Evolutionary conservation across 306 rosid species (phyloP), one percentile per base, ranked within the genome.

Genomic region (Betula pendula): DNA sequence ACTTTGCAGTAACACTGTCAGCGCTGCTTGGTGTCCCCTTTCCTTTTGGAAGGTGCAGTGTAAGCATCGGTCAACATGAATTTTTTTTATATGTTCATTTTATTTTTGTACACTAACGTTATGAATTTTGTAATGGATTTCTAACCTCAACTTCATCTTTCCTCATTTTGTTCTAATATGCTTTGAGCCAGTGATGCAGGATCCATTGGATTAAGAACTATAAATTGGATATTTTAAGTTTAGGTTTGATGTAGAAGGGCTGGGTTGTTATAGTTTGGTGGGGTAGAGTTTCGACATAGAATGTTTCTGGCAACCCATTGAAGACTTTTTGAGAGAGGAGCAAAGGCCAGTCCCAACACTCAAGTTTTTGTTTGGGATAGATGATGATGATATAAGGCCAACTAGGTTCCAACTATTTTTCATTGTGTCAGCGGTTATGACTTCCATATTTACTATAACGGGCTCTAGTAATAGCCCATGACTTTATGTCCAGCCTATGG

Each of bases 11-110:
- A 77, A 95, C 98, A 52, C 51, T 95, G 80, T 90, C 98, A 50
- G 97, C 96, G 1, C 81, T 92, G 87, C 91, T 95, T 72, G 98
- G 97, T 73, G 77, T 95, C 72, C 97, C 98, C 20, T 92, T 95
- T 85, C 98, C 98, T 81, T 92, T 85, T 73, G 98, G 97, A 92
- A 95, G 98, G 98, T 95, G 96, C 85, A 87, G 92, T 90, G 88
- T 92, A 95, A 92, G 91, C 89, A 83, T 80, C 87, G 38, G 67
- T 85, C 81, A 79, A 38, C 75, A 65, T 72, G 59, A 63, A 15
- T 83, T 74, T 65, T 65, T 50, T 70, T 44, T 75, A 73, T 55
- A 20, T 55, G 12, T 74, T 51, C 66, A 60, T 72, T 55, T 59
- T 70, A 75, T 68, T 63, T 71, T 74, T 17, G 24, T 73, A 33